Percentiles rank a stretch among this genome's conserved stretches.
Conservation (phyloP, 1,284 basidiomycete species). For the Sporisorium sorghi region DNA sequence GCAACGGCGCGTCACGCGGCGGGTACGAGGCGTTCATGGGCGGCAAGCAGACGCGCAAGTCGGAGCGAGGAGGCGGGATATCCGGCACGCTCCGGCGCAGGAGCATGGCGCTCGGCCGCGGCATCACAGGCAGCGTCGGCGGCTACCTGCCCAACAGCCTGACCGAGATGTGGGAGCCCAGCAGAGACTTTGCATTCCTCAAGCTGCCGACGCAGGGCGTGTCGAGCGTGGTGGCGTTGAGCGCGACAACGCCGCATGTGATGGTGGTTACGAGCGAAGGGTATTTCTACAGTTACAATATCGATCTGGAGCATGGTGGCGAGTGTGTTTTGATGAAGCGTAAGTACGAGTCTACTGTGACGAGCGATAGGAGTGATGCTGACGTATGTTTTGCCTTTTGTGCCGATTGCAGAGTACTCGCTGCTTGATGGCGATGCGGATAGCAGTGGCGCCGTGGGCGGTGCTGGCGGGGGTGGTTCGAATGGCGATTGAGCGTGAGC, state of each 20-base stretch:
- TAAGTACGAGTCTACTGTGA: no score
- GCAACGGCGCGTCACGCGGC: constrained; percentile 24
- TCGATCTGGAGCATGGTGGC: constrained; percentile 95
- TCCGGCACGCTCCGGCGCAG: constrained; percentile 72
- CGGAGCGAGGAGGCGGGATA: constrained; percentile 6
- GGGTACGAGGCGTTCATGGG: constrained; percentile 70
- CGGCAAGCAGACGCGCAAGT: constrained; percentile 55
- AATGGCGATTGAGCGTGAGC: constrained; percentile 1
- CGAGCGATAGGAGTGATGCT: no score
- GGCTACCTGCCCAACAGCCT: constrained; percentile 90
- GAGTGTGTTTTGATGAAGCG: constrained; percentile 89
- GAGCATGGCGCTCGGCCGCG: constrained; percentile 72
- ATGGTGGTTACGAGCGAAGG: constrained; percentile 97
- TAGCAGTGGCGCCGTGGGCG: not conserved
- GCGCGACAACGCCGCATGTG: constrained; percentile 85
- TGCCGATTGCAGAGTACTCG: not conserved
- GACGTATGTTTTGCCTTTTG: no score
- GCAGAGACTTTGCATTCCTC: constrained; percentile 91
- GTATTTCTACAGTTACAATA: constrained; percentile 93
- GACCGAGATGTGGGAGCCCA: constrained; percentile 97
- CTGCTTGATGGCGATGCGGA: constrained; percentile 2
- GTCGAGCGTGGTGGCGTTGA: constrained; percentile 67
- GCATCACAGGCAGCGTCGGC: constrained; percentile 75
- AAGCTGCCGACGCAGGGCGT: constrained; percentile 84
- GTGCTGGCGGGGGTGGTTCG: not conserved